Evolutionary conservation across 75 land plant genomes (phyloP), one percentile per base, ranked within the genome.

Genomic region (Pseudotsuga menziesii): DNA sequence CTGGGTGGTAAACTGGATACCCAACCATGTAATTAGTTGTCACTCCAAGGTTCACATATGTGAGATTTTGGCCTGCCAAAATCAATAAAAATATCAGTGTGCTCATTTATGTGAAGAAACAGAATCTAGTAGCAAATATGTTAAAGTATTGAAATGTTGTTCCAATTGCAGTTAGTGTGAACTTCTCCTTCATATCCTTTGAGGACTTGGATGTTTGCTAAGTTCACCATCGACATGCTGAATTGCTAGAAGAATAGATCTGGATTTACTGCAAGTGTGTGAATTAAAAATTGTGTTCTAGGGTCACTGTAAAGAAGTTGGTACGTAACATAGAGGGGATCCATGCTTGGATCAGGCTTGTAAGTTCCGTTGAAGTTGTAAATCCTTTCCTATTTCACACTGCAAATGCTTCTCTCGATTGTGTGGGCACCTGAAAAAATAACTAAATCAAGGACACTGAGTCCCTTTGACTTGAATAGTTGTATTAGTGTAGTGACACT

Each of bases 351-450:
- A 67, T 93, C 96, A 0, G 89, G 82, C 74, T 82, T 74, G 55
- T 88, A 86, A 0, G 86, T 59, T 32, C 85, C 82, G 32, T 77
- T 41, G 85, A 87, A 93, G 86, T 89, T 78, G 88, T 81, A 93
- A 5, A 92, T 89, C 27, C 93, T 78, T 57, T 84, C 76, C 57
- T 81, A 75, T 83, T 91, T 77, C 67, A 82, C 78, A 75, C 75
- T 73, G 80, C 95, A 91, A 60, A 87, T 88, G 5, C 91, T 82
- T 75, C 81, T 70, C 15, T 93, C 93, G 12, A 91, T 83, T 3
- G 96, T 93, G 69, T 93, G 96, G 5, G 89, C 95, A n/a, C 95
- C 95, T 39, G 4, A 39, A 4, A 36, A 36, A n/a, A n/a, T n/a
- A n/a, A n/a, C n/a, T n/a, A n/a, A 63, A 44, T 78, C 80, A 39